Evolutionary conservation across 805 yeast species (phyloP), one percentile per base, ranked within the genome.

Genomic region (Candida tammaniensis): DNA sequence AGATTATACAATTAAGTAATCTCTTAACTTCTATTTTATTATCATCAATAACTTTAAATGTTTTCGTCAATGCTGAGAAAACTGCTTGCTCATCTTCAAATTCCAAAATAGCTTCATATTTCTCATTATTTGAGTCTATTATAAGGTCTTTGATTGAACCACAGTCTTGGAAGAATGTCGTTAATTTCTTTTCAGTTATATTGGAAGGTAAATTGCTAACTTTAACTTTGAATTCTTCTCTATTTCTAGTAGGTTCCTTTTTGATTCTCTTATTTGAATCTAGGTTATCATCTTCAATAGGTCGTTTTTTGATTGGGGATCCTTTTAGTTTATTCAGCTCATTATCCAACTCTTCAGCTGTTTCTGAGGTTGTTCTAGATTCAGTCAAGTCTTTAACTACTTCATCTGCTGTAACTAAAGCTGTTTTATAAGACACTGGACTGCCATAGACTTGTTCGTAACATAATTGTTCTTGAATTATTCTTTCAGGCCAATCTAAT

Each of bases 181-280:
- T 34, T 1, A 83, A 31, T 3, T 64, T 62, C 2, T 45, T 38
- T 32, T 74, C 74, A 7, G 66, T 59, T 2, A 58, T 51, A 6
- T 55, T 50, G 0, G 38, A 23, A 0, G 82, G 73, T 3, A 84
- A 44, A 24, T 74, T 68, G 1, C 58, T 51, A 0, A 82, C 78
- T n/a, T 76, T 55, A 0, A 84, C 70, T 0, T 84, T 68, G 11
- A 68, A 61, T 17, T 71, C 59, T 54, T 86, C 94, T 48, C 94
- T 56, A 35, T 76, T 74, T 44, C 86, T 61, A 7, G 48, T 27
- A 8, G 25, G 24, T 19, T 22, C 20, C 16, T 16, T 22, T 24
- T 17, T 20, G 3, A 14, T 6, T 19, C 21, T 27, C 30, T 28
- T 35, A 17, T 28, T 23, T 15, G 33, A 6, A 23, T 49, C 15